These are phyloP conservation scores for Arthrobotrys entomopaga DNA, from an alignment of 2,329 filamentous ascomycete species.

Conservation along the genomic window DNA sequence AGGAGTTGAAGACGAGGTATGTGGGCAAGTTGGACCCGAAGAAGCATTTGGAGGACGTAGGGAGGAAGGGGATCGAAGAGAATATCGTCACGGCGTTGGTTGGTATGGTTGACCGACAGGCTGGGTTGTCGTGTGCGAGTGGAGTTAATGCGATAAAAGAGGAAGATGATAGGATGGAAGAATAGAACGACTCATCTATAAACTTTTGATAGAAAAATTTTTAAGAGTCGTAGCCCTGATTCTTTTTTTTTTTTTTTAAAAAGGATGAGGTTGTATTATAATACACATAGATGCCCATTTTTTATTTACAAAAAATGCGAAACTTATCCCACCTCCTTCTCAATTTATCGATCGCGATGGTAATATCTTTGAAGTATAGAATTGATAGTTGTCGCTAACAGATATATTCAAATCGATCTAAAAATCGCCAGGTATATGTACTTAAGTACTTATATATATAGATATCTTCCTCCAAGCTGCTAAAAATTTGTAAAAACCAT, in stretches of 20 bases:
- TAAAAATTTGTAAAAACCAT: no score
- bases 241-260: no score
- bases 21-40: conserved; percentile 99
- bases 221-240: no score
- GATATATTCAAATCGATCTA: no score
- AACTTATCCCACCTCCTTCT: no score
- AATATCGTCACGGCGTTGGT: conserved; percentile 98
- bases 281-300: conserved; percentile 7
- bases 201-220: not conserved
- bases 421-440: no score
- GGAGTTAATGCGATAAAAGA: conserved; percentile 74
- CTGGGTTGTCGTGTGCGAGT: conserved; percentile 79
- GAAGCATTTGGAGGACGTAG: conserved; percentile 98
- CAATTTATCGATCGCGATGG: no score
- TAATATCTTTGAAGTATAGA: no score
- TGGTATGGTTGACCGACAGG: conserved; percentile 99
- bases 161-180: conserved; percentile 64
- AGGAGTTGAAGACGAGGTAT: conserved; percentile 98
- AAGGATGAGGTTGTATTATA: conserved; percentile 34
- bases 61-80: conserved; percentile 96
- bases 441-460: no score
- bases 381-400: no score
- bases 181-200: conserved; percentile 5
- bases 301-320: no score
- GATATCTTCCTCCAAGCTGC: no score